Percentiles rank a stretch among this genome's conserved stretches.
Conservation (phyloP, 768 basidiomycete species). For the Mycena galericulata region DNA sequence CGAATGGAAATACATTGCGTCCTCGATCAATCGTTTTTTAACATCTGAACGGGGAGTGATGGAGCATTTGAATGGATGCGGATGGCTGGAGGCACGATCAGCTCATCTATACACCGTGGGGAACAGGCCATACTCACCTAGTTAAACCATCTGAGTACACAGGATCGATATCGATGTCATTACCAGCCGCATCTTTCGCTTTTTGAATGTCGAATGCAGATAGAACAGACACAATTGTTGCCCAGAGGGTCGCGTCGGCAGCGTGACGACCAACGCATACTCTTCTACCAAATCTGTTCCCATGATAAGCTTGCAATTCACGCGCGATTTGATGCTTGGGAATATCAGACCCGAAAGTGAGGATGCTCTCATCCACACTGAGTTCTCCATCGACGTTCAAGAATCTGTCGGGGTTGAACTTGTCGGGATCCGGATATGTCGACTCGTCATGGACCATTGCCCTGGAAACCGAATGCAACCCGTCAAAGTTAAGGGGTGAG, state of each 20-base stretch:
- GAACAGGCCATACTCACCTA: neutral
- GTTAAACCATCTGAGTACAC: neutral
- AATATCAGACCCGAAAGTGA: constrained; percentile 1
- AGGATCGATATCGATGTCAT: constrained; percentile 51
- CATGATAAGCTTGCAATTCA: no score
- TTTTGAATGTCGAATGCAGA: constrained; percentile 12
- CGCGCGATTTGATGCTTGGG: no score
- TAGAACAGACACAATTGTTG: constrained; percentile 10
- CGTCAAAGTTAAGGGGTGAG: neutral
- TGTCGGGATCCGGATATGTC: neutral
- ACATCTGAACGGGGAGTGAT: constrained; percentile 15
- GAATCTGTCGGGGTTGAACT: constrained; percentile 15
- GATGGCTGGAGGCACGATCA: no score
- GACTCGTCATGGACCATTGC: constrained; percentile 21
- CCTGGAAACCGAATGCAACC: neutral
- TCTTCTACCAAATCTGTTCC: constrained; percentile 18
- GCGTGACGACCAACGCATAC: constrained; percentile 9
- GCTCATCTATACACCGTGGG: no score
- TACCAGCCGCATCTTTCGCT: constrained; percentile 58
- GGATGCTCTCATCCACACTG: neutral
- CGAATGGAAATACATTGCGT: no score
- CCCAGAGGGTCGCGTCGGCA: constrained; percentile 15
- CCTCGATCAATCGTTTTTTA: neutral
- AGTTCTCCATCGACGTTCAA: neutral
- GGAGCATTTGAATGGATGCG: neutral